Evolutionary conservation across 2,329 filamentous ascomycete genomes (phyloP).

Genomic region (Cladosporium sp.): DNA sequence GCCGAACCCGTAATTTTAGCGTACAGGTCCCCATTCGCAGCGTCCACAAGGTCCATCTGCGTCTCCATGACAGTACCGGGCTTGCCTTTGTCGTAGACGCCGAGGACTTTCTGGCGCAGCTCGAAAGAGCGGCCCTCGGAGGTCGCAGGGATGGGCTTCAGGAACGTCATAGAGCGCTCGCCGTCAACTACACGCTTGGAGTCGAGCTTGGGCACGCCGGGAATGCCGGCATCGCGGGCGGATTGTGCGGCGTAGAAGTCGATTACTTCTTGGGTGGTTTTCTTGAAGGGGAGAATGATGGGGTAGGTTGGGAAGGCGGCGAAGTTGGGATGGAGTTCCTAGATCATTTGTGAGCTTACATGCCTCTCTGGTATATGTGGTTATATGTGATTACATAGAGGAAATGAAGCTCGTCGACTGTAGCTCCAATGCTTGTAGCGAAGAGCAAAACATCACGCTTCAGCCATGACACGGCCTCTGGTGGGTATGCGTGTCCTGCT

Average conservation of each 20-base stretch:
- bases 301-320: conserved; percentile 87
- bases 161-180: conserved; percentile 75
- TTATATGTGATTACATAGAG: too few relatives aligned
- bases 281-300: conserved; percentile 81
- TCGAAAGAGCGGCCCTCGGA: conserved; percentile 74
- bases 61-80: conserved; percentile 79
- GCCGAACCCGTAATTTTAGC: conserved; percentile 66
- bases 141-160: conserved; percentile 71
- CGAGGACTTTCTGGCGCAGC: conserved; percentile 73
- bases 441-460: conserved; percentile 89
- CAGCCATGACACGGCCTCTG: conserved; percentile 75
- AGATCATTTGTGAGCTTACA: too few relatives aligned
- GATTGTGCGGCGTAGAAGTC: conserved; percentile 78
- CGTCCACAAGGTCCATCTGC: conserved; percentile 74
- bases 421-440: conserved; percentile 83
- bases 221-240: conserved; percentile 60
- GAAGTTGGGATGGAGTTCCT: conserved; percentile 85
- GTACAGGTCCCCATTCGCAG: conserved; percentile 68
- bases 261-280: conserved; percentile 70
- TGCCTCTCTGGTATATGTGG: too few relatives aligned
- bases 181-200: conserved; percentile 74
- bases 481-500: conserved; percentile 76
- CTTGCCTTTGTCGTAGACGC: conserved; percentile 88
- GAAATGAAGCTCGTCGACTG: conserved; percentile 85
- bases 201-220: conserved; percentile 75